A percentile compares a stretch with the other conserved stretches of the same genome.
phyloP scores from a whole-genome alignment of 441 rosid species.

The Macaranga tanarius region DNA sequence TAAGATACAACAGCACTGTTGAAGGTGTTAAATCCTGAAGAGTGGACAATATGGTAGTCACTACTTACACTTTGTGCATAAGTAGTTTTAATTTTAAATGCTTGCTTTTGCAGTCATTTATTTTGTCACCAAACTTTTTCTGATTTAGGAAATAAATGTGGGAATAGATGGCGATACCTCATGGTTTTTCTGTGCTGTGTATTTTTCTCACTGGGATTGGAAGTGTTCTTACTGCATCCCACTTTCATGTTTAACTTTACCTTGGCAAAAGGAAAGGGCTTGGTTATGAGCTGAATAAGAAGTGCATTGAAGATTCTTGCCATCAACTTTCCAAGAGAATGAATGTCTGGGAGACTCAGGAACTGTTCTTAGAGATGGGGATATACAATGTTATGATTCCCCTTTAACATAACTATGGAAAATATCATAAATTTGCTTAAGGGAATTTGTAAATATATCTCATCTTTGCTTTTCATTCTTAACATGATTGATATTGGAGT shows the following conservation, averaged over 20 bases:
- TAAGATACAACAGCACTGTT: background rate
- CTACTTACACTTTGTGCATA: background rate
- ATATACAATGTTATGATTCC: background rate
- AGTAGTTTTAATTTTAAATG: background rate
- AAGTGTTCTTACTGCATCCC: background rate
- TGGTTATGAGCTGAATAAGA: background rate
- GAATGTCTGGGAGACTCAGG: background rate
- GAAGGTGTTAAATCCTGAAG: background rate
- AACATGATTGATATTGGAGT: constrained; percentile 11
- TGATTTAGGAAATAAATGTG: background rate
- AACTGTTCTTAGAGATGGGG: background rate
- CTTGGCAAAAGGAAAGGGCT: background rate
- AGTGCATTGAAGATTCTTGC: background rate
- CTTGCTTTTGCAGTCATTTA: background rate
- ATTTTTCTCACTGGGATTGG: background rate
- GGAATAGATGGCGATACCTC: background rate
- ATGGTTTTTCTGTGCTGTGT: background rate
- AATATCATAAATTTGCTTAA: constrained; percentile 9
- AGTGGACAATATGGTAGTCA: background rate
- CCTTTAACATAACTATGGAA: background rate
- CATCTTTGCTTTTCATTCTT: constrained; percentile 6
- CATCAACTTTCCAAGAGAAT: background rate
- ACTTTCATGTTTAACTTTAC: background rate
- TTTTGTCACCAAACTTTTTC: background rate
- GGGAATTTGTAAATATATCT: constrained; percentile 9